Evolutionary conservation across 2,329 filamentous ascomycete species (phyloP).

Genomic region (Aspergillus puulaauensis): DNA sequence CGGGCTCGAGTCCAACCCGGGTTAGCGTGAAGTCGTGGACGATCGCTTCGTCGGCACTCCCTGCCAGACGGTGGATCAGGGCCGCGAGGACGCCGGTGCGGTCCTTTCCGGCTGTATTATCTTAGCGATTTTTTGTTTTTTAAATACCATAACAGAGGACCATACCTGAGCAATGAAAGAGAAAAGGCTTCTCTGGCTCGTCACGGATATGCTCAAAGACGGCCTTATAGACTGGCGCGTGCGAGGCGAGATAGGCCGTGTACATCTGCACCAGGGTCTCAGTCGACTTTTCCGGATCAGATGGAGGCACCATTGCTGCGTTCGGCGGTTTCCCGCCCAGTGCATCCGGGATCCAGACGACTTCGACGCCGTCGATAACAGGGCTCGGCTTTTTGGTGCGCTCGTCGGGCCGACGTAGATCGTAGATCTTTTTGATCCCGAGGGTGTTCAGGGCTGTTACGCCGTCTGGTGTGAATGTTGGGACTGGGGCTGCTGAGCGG

Average conservation of each 20-base stretch:
- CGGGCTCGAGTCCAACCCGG: slow-evolving; percentile 25
- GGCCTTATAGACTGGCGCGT: slow-evolving; percentile 54
- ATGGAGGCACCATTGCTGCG: slow-evolving; percentile 1
- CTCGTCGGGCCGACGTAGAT: slow-evolving; percentile 60
- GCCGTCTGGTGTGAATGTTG: slow-evolving; percentile 55
- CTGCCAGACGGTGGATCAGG: slow-evolving; percentile 63
- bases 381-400: slow-evolving; percentile 46
- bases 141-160: too few relatives aligned
- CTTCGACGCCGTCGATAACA: slow-evolving; percentile 57
- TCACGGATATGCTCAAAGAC: slow-evolving; percentile 62
- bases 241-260: slow-evolving; percentile 65
- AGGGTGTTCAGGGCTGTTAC: slow-evolving; percentile 53
- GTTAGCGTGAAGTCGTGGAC: slow-evolving; percentile 62
- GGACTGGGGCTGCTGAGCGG: slow-evolving; percentile 46
- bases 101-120: slow-evolving; percentile 68
- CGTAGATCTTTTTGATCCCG: slow-evolving; percentile 65
- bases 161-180: slow-evolving; percentile 62
- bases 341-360: slow-evolving; percentile 49
- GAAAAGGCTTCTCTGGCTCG: slow-evolving; percentile 49
- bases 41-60: slow-evolving; percentile 57
- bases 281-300: slow-evolving; percentile 56
- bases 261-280: slow-evolving; percentile 67
- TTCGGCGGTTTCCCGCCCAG: slow-evolving; percentile 42
- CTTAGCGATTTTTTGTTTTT: too few relatives aligned
- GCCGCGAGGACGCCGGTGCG: slow-evolving; percentile 72